These are phyloP conservation scores for Crithidia expoeki DNA, from an alignment of 208 protist species.

Conservation along the genomic window DNA sequence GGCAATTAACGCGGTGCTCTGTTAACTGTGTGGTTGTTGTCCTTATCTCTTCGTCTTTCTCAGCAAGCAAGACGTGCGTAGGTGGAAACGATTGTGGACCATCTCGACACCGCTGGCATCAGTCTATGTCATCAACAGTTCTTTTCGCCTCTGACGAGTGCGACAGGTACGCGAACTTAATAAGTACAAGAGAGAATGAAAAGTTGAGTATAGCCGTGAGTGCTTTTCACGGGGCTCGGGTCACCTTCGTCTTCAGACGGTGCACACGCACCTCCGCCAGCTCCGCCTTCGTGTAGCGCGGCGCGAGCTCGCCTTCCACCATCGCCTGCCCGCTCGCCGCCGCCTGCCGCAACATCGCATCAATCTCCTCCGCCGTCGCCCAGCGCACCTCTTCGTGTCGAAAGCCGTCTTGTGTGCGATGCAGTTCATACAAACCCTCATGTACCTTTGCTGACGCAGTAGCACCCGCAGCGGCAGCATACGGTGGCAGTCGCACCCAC, in stretches of 20 bases:
- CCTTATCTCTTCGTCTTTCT: too few relatives aligned
- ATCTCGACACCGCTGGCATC: too few relatives aligned
- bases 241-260: slow-evolving; percentile 65
- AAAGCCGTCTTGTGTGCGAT: slow-evolving; percentile 60
- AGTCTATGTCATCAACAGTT: too few relatives aligned
- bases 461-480: too few relatives aligned
- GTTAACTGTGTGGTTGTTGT: too few relatives aligned
- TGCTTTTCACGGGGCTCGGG: not conserved
- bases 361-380: slow-evolving; percentile 32
- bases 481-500: slow-evolving; percentile 64
- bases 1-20: too few relatives aligned
- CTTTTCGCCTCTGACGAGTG: too few relatives aligned
- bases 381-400: slow-evolving; percentile 46
- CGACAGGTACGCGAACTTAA: too few relatives aligned
- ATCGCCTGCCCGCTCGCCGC: slow-evolving; percentile 22
- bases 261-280: slow-evolving; percentile 46
- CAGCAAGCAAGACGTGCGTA: too few relatives aligned
- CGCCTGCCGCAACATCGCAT: slow-evolving; percentile 30
- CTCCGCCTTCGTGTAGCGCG: slow-evolving; percentile 40
- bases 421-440: slow-evolving; percentile 53
- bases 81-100: too few relatives aligned
- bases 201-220: slow-evolving; percentile 1
- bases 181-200: slow-evolving; percentile 2
- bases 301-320: slow-evolving; percentile 44
- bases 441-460: slow-evolving; percentile 8